These are phyloP conservation scores for Fusarium lateritium DNA, from an alignment of 2,329 filamentous ascomycete species.

Conservation along the genomic window DNA sequence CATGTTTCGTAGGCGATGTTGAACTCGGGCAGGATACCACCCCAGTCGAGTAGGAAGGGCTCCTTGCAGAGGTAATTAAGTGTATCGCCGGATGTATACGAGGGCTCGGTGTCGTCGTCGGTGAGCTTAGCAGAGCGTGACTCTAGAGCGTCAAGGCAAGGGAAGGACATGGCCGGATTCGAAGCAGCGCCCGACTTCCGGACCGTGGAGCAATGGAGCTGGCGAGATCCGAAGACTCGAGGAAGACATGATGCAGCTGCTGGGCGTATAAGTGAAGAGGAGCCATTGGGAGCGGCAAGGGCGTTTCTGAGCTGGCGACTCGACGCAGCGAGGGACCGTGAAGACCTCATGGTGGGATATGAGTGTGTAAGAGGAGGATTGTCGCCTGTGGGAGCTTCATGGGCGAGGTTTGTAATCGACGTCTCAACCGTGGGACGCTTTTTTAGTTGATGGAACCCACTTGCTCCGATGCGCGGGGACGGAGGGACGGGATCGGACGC, in stretches of 20 bases:
- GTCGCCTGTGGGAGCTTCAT: conserved; percentile 26
- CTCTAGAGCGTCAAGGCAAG: conserved; percentile 89
- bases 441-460: conserved; percentile 30
- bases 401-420: conserved; percentile 46
- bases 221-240: conserved; percentile 27
- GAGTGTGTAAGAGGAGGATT: conserved; percentile 6
- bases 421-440: conserved; percentile 16
- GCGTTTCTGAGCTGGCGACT: conserved; percentile 37
- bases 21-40: conserved; percentile 90
- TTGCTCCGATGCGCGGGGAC: conserved; percentile 36
- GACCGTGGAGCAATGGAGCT: conserved; percentile 41
- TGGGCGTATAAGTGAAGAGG: not conserved
- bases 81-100: conserved; percentile 92
- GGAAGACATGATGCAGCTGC: conserved; percentile 14
- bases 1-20: conserved; percentile 94
- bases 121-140: conserved; percentile 81
- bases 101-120: conserved; percentile 85
- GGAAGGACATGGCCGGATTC: conserved; percentile 90
- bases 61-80: conserved; percentile 80
- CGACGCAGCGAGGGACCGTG: conserved; percentile 38
- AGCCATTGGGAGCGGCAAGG: conserved; percentile 8
- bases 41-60: conserved; percentile 91
- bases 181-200: conserved; percentile 64
- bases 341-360: conserved; percentile 43
- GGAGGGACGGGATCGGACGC: conserved; percentile 20